Evolutionary conservation across 768 basidiomycete genomes (phyloP).

Genomic region (Galerina marginata): DNA sequence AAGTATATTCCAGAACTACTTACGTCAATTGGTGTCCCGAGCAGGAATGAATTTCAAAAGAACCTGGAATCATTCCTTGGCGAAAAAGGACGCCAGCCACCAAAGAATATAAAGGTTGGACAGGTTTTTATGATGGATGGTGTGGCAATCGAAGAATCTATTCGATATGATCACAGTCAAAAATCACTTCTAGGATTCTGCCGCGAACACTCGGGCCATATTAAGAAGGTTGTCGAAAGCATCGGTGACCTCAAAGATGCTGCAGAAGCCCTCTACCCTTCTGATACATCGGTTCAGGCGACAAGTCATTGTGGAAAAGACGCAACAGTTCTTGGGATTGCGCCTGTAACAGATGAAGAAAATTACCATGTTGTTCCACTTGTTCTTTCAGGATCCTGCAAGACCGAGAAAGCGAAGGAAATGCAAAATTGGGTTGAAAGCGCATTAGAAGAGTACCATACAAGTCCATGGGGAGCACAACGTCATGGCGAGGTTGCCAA

Average conservation of each 20-base stretch:
- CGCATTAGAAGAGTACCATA: conserved; percentile 21
- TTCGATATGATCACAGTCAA: conserved; percentile 18
- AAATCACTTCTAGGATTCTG: conserved; percentile 28
- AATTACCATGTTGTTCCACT: conserved; percentile 29
- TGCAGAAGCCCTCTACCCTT: background rate
- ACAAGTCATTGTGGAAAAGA: conserved; percentile 30
- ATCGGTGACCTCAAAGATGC: conserved; percentile 15
- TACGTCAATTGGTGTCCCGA: conserved; percentile 14
- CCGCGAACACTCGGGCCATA: conserved; percentile 26
- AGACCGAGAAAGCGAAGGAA: conserved; percentile 22
- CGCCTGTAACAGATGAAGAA: conserved; percentile 22
- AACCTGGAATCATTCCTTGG: conserved; percentile 22
- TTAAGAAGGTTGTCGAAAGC: conserved; percentile 12
- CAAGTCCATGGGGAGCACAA: conserved; percentile 20
- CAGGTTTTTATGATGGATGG: conserved; percentile 32
- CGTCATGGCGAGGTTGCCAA: conserved; percentile 28
- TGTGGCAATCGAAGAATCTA: conserved; percentile 27
- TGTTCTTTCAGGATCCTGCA: conserved; percentile 30
- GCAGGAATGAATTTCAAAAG: conserved; percentile 12
- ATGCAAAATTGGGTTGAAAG: conserved; percentile 19
- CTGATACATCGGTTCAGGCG: background rate
- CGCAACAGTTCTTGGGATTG: conserved; percentile 33
- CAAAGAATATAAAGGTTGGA: conserved; percentile 13
- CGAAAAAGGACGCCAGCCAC: conserved; percentile 12
- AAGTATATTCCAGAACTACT: conserved; percentile 21